Percentiles rank a stretch among this genome's conserved stretches.
Conservation (phyloP, 1,284 basidiomycete genomes). For the Sanghuangporus weigelae region DNA sequence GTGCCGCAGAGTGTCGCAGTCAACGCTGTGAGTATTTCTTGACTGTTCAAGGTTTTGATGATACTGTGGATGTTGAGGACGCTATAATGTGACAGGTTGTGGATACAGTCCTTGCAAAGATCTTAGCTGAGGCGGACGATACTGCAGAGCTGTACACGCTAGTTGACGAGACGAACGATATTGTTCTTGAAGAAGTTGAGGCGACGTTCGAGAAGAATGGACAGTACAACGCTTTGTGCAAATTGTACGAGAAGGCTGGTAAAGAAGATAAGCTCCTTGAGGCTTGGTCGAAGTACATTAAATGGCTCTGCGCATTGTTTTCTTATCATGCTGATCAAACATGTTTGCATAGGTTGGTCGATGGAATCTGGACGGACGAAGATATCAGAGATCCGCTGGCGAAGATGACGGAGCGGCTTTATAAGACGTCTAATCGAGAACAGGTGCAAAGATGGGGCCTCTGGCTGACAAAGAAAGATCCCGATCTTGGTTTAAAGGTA, state of each 20-base stretch:
- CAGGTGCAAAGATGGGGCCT: slow-evolving; percentile 71
- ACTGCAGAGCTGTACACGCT: slow-evolving; percentile 59
- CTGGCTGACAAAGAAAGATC: slow-evolving; percentile 73
- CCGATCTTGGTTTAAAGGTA: slow-evolving; percentile 70
- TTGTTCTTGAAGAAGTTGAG: slow-evolving; percentile 64
- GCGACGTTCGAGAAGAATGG: slow-evolving; percentile 45
- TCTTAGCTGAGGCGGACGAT: slow-evolving; percentile 62
- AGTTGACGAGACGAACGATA: slow-evolving; percentile 52
- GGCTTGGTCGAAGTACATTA: slow-evolving; percentile 63
- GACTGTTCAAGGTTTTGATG: not conserved
- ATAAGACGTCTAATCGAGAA: slow-evolving; percentile 51
- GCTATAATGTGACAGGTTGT: slow-evolving; percentile 47
- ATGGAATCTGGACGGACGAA: slow-evolving; percentile 62
- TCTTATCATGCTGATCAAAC: slow-evolving; percentile 4
- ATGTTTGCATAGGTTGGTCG: slow-evolving; percentile 52
- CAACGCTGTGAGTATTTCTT: slow-evolving; percentile 5
- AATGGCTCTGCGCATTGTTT: not conserved
- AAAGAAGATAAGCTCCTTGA: slow-evolving; percentile 60
- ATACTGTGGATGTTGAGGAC: not conserved
- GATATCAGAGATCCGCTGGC: slow-evolving; percentile 64
- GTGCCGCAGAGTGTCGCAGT: slow-evolving; percentile 9
- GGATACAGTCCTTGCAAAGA: slow-evolving; percentile 76
- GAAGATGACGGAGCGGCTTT: slow-evolving; percentile 63
- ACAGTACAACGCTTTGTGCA: slow-evolving; percentile 61
- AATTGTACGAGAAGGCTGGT: slow-evolving; percentile 55